Conservation (phyloP, 371 early-diverging fungal species). For the Phascolomyces articulosus region DNA sequence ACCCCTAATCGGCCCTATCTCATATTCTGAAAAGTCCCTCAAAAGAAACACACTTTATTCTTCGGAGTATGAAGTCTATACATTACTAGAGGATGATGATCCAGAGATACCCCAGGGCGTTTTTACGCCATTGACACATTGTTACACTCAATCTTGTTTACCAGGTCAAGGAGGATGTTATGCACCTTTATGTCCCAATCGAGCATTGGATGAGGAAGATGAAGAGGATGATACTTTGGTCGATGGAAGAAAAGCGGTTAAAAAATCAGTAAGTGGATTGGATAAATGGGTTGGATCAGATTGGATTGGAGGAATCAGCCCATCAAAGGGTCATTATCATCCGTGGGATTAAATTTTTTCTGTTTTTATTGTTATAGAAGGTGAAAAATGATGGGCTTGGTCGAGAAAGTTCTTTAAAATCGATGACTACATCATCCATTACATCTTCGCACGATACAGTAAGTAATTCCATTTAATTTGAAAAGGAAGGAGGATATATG, state of each 20-base stretch:
- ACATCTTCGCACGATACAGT: slow-evolving; percentile 42
- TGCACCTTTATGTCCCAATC: slow-evolving; percentile 39
- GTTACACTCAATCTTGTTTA: slow-evolving; percentile 35
- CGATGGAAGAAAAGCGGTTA: background rate
- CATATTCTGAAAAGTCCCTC: slow-evolving; percentile 38
- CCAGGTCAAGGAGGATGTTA: slow-evolving; percentile 32
- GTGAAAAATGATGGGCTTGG: slow-evolving; percentile 1
- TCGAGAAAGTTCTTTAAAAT: slow-evolving; percentile 23
- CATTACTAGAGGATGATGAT: slow-evolving; percentile 28
- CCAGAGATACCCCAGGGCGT: slow-evolving; percentile 29
- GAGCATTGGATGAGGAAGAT: slow-evolving; percentile 1
- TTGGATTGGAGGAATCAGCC: no score
- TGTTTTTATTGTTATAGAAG: background rate
- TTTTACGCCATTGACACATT: slow-evolving; percentile 31
- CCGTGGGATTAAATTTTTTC: no score
- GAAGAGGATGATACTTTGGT: background rate
- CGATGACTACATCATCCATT: slow-evolving; percentile 7
- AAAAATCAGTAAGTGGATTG: background rate
- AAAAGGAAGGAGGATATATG: no score
- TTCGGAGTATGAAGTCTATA: slow-evolving; percentile 36
- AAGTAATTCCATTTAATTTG: no score
- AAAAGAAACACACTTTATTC: slow-evolving; percentile 39
- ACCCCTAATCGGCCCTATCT: slow-evolving; percentile 30
- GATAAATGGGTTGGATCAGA: no score
- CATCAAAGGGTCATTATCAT: no score